Percentiles rank a stretch among this genome's conserved stretches.
These are phyloP conservation scores for Metarhizium anisopliae DNA, from an alignment of 2,329 filamentous ascomycete species.

Conservation along the genomic window DNA sequence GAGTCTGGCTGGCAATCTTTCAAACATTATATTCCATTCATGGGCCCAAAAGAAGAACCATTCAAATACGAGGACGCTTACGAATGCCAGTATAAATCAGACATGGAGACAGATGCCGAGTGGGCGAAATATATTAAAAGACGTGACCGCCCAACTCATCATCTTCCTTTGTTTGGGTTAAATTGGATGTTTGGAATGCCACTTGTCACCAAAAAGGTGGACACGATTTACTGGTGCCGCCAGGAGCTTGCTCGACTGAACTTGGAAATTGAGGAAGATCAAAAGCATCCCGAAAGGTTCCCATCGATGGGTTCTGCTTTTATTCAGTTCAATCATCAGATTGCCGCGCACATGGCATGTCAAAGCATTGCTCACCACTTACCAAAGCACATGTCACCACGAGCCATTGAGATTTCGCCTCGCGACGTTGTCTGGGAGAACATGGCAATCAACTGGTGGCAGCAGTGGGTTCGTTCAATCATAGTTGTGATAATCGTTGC, in stretches of 20 bases:
- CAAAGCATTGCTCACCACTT: conserved; percentile 86
- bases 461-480: conserved; percentile 65
- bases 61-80: conserved; percentile 54
- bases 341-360: conserved; percentile 96
- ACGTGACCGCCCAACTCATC: conserved; percentile 78
- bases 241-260: conserved; percentile 81
- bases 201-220: conserved; percentile 78
- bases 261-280: conserved; percentile 83
- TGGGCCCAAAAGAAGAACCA: conserved; percentile 30
- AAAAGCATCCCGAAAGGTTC: conserved; percentile 75
- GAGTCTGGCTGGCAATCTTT: conserved; percentile 44
- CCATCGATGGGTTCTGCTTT: conserved; percentile 95
- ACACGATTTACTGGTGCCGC: conserved; percentile 88
- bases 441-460: conserved; percentile 93
- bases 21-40: conserved; percentile 40
- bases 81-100: conserved; percentile 46
- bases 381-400: conserved; percentile 86
- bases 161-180: conserved; percentile 52
- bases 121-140: conserved; percentile 80
- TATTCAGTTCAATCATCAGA: conserved; percentile 96
- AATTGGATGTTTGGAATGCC: conserved; percentile 73
- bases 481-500: conserved; percentile 56
- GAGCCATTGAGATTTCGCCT: conserved; percentile 87
- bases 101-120: conserved; percentile 54
- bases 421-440: conserved; percentile 95